These are phyloP conservation scores for Populus pruinosa DNA, from an alignment of 345 rosid genomes.

Conservation along the genomic window DNA sequence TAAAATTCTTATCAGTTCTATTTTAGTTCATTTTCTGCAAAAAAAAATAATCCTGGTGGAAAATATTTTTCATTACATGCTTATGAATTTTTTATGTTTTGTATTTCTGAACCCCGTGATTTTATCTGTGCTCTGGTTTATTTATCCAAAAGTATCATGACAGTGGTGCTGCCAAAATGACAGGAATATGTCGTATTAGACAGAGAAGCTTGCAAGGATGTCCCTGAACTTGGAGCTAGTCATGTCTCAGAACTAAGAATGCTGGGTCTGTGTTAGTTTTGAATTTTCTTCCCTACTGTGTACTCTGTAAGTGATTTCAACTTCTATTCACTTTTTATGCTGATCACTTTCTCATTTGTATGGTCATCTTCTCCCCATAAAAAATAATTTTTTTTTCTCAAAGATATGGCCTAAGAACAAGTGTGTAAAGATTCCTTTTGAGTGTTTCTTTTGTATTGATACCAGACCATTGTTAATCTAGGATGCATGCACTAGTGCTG, in stretches of 20 bases:
- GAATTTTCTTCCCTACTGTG: constrained; percentile 9
- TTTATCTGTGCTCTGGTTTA: not conserved
- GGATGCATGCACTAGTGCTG: not conserved
- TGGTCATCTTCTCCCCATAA: not conserved
- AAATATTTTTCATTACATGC: not conserved
- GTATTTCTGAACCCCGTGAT: not conserved
- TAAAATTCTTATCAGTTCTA: not conserved
- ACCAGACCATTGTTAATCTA: not conserved
- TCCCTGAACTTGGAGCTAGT: constrained; percentile 81
- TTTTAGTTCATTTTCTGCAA: not conserved
- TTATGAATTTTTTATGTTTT: not conserved
- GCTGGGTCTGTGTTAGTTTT: constrained; percentile 69
- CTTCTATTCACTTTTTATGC: not conserved
- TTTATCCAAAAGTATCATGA: not conserved
- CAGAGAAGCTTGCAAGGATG: constrained; percentile 59
- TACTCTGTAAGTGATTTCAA: constrained; percentile 26
- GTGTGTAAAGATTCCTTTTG: not conserved
- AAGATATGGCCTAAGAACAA: not conserved
- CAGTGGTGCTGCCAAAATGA: not conserved
- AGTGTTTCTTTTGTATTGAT: not conserved
- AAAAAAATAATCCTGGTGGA: not conserved
- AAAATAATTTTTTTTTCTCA: not conserved
- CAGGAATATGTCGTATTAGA: constrained; percentile 98
- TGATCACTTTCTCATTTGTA: not conserved
- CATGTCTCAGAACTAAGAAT: constrained; percentile 86